Percentiles rank a stretch among this genome's conserved stretches.
Conservation (phyloP, 2,329 filamentous ascomycete species). For the Aspergillus felis region DNA sequence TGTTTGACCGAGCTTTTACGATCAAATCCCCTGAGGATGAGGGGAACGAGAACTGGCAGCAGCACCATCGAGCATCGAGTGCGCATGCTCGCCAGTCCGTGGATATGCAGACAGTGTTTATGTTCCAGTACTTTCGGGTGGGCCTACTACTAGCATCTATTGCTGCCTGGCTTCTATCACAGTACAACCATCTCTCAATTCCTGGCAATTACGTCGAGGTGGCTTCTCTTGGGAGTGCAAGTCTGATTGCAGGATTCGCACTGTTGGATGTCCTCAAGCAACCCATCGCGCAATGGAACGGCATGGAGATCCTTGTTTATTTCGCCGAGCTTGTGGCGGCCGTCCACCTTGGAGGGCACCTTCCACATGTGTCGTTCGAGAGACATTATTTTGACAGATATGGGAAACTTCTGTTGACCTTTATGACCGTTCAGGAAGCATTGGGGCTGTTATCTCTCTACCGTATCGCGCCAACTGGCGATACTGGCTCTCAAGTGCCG, state of each 20-base stretch:
- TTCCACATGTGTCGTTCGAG: conserved; percentile 27
- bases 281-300: conserved; percentile 36
- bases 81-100: conserved; percentile 3
- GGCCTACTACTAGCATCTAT: conserved; percentile 28
- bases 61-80: conserved; percentile 6
- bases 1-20: conserved; percentile 46
- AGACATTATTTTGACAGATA: conserved; percentile 37
- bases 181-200: conserved; percentile 26
- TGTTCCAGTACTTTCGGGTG: conserved; percentile 29
- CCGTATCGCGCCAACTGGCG: conserved; percentile 5
- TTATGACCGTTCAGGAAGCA: conserved; percentile 39
- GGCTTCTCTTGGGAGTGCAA: conserved; percentile 35
- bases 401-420: conserved; percentile 35
- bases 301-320: conserved; percentile 37
- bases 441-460: conserved; percentile 27
- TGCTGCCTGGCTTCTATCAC: conserved; percentile 30
- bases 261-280: conserved; percentile 36
- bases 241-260: conserved; percentile 38
- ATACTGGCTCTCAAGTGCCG: conserved; percentile 4
- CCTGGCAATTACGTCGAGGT: conserved; percentile 37
- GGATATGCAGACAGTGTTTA: conserved; percentile 14
- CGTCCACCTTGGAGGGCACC: conserved; percentile 34
- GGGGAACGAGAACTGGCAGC: conserved; percentile 17
- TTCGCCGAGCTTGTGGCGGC: conserved; percentile 36
- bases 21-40: conserved; percentile 28